Evolutionary conservation across 768 basidiomycete genomes (phyloP), one percentile per base, ranked within the genome.

Genomic region (Clitopilus hobsonii): DNA sequence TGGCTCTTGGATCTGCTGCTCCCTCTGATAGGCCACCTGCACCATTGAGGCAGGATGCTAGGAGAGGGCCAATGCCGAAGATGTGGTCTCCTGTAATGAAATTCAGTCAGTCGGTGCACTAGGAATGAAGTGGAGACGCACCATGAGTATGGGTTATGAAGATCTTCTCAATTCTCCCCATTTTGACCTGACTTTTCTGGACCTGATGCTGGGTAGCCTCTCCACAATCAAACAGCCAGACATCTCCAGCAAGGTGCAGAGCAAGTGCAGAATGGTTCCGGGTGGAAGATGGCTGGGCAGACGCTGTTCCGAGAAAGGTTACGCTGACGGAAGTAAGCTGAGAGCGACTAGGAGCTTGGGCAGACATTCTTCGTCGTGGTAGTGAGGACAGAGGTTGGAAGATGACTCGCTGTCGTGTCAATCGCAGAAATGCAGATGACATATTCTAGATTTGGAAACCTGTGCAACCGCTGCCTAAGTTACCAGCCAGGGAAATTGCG

Each of bases 121-220:
- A 18, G 24, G 1, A 25, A 36, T 49, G 30, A 28, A n/a, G 14
- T 6, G 23, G 62, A 13, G 30, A 32, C 73, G 28, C 54, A 90
- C 92, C 91, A 71, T 94, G 93, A 0, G 88, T 88, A 70, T 95
- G 93, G 0, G 93, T 94, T 56, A 94, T 84, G 66, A 94, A 93
- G 24, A 95, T 82, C 67, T 91, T 92, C 56, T 81, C 78, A 49
- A 94, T 86, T 63, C 69, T 85, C 26, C 89, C 86, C 84, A 91
- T 87, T 68, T 83, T 88, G n/a, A 94, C 76, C 1, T 54, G 60
- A 57, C 86, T 88, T 65, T 79, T 82, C 67, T 91, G 88, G 3
- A 92, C 61, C 61, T 84, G 89, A 62, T 87, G 82, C 61, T 91
- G 90, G 2, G 90, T 91, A 13, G 84, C 89, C 68, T 92, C 90